Conservation (phyloP, 371 early-diverging fungal species). For the Mucor lusitanicus region DNA sequence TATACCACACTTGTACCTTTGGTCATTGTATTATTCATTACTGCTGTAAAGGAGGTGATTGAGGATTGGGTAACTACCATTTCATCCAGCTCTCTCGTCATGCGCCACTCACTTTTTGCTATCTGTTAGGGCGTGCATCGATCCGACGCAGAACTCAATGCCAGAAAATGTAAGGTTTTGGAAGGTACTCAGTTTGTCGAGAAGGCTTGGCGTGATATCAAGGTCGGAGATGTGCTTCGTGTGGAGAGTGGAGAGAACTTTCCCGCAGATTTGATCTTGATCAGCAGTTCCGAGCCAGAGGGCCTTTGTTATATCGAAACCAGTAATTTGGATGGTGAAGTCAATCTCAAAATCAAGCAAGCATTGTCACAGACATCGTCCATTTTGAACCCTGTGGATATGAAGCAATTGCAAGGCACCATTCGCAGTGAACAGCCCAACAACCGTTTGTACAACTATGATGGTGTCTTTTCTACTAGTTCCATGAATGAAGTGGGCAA, state of each 20-base stretch:
- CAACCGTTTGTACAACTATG: constrained; percentile 78
- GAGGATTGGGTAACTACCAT: constrained; percentile 81
- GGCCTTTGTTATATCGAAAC: constrained; percentile 91
- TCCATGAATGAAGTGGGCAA: constrained; percentile 57
- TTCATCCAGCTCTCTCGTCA: not conserved
- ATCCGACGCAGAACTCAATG: constrained; percentile 71
- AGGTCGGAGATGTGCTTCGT: constrained; percentile 86
- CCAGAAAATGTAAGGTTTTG: constrained; percentile 60
- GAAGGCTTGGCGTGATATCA: constrained; percentile 65
- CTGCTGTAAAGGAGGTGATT: constrained; percentile 94
- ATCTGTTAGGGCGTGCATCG: constrained; percentile 62
- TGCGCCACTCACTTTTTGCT: constrained; percentile 41
- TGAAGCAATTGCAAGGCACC: constrained; percentile 50
- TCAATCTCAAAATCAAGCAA: constrained; percentile 87
- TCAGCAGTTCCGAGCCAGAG: constrained; percentile 79
- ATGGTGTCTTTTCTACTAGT: constrained; percentile 64
- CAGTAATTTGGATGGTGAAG: constrained; percentile 84
- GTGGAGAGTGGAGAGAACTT: constrained; percentile 79
- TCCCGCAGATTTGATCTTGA: constrained; percentile 86
- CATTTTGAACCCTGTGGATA: constrained; percentile 55
- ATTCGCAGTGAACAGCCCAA: constrained; percentile 80
- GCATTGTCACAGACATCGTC: constrained; percentile 69
- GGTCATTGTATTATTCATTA: constrained; percentile 82
- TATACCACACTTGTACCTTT: constrained; percentile 94
- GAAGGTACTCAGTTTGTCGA: constrained; percentile 56